Conservation (phyloP, 805 yeast species). For the Isabelozyma pseudorhagii region DNA sequence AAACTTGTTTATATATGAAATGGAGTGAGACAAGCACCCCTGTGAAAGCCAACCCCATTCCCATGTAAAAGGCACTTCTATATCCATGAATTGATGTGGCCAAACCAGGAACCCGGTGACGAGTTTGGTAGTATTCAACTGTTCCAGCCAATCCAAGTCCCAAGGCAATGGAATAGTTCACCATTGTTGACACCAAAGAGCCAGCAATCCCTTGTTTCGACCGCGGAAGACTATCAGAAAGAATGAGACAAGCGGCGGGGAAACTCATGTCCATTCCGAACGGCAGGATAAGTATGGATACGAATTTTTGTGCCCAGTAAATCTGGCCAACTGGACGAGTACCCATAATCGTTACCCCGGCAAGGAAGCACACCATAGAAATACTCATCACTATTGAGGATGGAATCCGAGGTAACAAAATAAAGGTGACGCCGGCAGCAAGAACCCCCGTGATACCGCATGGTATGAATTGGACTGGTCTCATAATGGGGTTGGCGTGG, state of each 20-base stretch:
- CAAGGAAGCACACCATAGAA: constrained; percentile 52
- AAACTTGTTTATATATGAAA: background rate
- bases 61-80: constrained; percentile 25
- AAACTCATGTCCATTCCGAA: constrained; percentile 80
- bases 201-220: constrained; percentile 78
- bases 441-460: constrained; percentile 46
- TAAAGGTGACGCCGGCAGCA: constrained; percentile 53
- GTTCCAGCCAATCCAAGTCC: constrained; percentile 36
- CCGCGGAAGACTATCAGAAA: constrained; percentile 56
- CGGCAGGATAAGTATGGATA: constrained; percentile 50
- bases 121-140: constrained; percentile 26
- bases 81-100: constrained; percentile 19
- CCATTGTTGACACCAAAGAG: constrained; percentile 65
- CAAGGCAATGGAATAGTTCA: constrained; percentile 57
- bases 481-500: constrained; percentile 30
- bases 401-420: constrained; percentile 41
- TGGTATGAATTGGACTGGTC: constrained; percentile 20
- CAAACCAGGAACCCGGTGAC: constrained; percentile 8
- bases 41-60: constrained; percentile 32
- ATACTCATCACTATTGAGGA: constrained; percentile 49
- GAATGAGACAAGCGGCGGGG: constrained; percentile 66
- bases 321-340: constrained; percentile 57
- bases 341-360: constrained; percentile 49
- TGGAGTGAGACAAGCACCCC: constrained; percentile 18
- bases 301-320: constrained; percentile 59